These are phyloP conservation scores for Nicotiana sylvestris DNA, from an alignment of 257 asterid species.

Conservation along the genomic window DNA sequence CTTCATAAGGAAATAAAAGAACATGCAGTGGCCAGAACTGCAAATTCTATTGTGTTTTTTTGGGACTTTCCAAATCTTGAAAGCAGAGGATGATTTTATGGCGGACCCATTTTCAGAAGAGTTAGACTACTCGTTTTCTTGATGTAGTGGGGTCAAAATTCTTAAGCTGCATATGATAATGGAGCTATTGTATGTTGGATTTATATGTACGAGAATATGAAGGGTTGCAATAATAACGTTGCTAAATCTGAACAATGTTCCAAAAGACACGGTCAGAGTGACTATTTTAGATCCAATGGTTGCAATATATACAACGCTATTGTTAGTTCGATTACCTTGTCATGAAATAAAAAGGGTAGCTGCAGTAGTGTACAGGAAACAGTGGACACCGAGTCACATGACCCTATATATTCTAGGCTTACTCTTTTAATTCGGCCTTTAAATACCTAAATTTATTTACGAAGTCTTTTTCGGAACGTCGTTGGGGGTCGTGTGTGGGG, in stretches of 20 bases:
- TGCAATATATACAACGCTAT: neutral
- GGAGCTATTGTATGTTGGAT: neutral
- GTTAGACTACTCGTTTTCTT: neutral
- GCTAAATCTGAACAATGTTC: neutral
- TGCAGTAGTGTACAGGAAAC: neutral
- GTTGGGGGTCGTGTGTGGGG: too few relatives aligned
- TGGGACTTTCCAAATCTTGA: neutral
- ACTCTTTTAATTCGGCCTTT: too few relatives aligned
- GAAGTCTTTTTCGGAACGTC: too few relatives aligned
- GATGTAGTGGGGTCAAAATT: neutral
- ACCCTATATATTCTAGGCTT: neutral
- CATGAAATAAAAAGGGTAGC: neutral
- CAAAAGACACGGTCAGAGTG: neutral
- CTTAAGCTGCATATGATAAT: neutral
- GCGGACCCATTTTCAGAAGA: conserved; percentile 1
- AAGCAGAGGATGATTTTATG: neutral
- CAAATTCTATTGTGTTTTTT: neutral
- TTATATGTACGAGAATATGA: neutral
- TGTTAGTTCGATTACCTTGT: neutral
- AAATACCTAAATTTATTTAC: too few relatives aligned
- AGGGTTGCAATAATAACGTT: conserved; percentile 4
- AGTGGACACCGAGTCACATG: conserved; percentile 1
- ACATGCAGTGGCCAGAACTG: neutral
- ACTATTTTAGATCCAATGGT: neutral
- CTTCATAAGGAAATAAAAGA: neutral